Base-by-base conservation (phyloP, 2,329 filamentous ascomycete species). In the Pseudogymnoascus pannorum region DNA sequence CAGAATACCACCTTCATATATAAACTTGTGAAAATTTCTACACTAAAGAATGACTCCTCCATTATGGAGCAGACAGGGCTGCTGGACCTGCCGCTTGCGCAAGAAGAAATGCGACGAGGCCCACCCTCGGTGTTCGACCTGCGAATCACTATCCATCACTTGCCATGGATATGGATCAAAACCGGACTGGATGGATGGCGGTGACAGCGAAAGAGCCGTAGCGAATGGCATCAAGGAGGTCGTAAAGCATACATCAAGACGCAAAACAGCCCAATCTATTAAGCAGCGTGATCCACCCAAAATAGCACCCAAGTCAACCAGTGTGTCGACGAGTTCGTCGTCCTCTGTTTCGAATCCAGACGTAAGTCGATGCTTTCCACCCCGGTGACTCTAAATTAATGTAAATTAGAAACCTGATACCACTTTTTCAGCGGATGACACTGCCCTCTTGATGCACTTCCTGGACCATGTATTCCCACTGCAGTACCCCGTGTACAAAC, bases 81-180 rank as follows among this genome's bases (percentile, higher is more conserved):
- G 84, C 80, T 87, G 86, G 72, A 87, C 84, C 58, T 87, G 84
- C 77, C 78, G 84, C 70, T 73, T 87, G 66, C 77, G 84, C 68
- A 78, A 83, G 64, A 87, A 87, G 76, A 87, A 87, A 78, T 87
- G 84, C 74, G 84, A 87, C 69, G 84, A 87, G 73, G 80, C 80
- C 66, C 76, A 77, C 61, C 82, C 82, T 62, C 75, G 78, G 68
- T 87, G 84, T 77, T 79, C 81, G 8, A 83, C 83, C 63, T 87
- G 84, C 79, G 83, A 82, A 61, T 69, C 73, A 1, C 77, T 87
- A n/a, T 76, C 80, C 57, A 85, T 86, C 61, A 78, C 77, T 14
- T 87, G 84, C 68, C 72, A 82, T 64, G 84, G 79, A 65, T 74
- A 75, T 63, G 76, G 79, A 2, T 69, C 75, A 51, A 71, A 70